phyloP scores from a whole-genome alignment of 177 flowering plant genomes.

The Vitis hybrid region DNA sequence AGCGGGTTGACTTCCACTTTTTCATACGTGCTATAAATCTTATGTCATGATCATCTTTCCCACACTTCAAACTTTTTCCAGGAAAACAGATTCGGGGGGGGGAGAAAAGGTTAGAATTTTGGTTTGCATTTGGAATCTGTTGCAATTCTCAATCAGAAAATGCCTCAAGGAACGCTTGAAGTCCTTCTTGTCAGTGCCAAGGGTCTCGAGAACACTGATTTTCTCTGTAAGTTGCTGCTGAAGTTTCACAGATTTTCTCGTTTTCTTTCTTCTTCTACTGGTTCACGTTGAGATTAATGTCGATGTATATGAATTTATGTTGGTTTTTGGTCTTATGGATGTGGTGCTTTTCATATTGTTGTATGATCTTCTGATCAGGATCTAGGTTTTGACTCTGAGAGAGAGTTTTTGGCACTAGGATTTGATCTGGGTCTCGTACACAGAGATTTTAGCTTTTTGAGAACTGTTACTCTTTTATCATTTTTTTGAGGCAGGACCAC shows the following conservation, averaged over 20 bases:
- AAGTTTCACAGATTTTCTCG: background rate
- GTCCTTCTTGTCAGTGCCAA: constrained; percentile 72
- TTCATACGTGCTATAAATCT: too few species aligned
- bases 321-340: background rate
- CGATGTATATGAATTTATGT: background rate
- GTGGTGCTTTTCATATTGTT: background rate
- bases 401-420: too few species aligned
- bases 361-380: background rate
- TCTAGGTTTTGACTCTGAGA: background rate
- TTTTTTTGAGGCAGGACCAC: background rate
- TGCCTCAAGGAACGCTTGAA: constrained; percentile 71
- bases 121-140: background rate
- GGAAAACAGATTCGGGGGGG: background rate
- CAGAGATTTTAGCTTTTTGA: too few species aligned
- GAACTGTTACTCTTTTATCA: too few species aligned
- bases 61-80: background rate
- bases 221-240: constrained; percentile 45
- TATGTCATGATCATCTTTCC: too few species aligned
- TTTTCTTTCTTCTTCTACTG: background rate
- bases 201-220: constrained; percentile 80
- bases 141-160: constrained; percentile 19
- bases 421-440: too few species aligned
- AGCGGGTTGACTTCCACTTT: too few species aligned
- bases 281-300: background rate
- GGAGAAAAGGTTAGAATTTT: background rate